phyloP scores from a whole-genome alignment of 108 stramenopile species.

The Skeletonema potamos region DNA sequence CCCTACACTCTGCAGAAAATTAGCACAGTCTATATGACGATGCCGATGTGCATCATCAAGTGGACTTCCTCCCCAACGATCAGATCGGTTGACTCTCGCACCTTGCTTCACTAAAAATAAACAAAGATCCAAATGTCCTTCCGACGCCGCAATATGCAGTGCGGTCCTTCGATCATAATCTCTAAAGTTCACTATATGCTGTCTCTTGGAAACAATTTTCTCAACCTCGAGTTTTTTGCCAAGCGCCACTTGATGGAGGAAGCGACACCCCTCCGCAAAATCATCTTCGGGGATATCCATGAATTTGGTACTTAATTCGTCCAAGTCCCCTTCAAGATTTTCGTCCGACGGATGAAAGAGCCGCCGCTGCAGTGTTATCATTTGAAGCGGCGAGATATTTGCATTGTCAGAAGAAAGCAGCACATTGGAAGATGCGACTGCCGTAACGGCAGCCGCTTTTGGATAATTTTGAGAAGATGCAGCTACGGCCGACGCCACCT shows the following conservation, averaged over 20 bases:
- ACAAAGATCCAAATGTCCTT: slow-evolving; percentile 58
- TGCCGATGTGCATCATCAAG: slow-evolving; percentile 61
- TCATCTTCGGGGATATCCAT: slow-evolving; percentile 50
- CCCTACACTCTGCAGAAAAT: slow-evolving; percentile 33
- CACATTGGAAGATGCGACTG: too few species aligned
- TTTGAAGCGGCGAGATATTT: too few species aligned
- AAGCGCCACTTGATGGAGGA: slow-evolving; percentile 63
- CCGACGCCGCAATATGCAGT: slow-evolving; percentile 60
- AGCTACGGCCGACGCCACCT: too few species aligned
- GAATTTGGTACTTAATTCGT: not conserved
- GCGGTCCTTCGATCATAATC: slow-evolving; percentile 60
- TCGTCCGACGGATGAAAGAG: not conserved
- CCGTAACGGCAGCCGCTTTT: too few species aligned
- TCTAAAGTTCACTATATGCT: slow-evolving; percentile 43
- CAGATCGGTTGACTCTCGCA: slow-evolving; percentile 45
- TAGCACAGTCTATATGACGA: slow-evolving; percentile 39
- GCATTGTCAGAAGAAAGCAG: too few species aligned
- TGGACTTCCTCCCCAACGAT: slow-evolving; percentile 65
- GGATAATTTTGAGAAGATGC: too few species aligned
- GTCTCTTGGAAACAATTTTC: not conserved
- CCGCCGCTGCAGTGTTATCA: not conserved
- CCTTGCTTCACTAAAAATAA: slow-evolving; percentile 33
- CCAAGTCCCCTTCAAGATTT: not conserved
- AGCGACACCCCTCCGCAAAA: slow-evolving; percentile 62
- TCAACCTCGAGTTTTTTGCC: slow-evolving; percentile 39